Conservation (phyloP, 805 yeast genomes). For the Hemisphaericaspora nanyangensis region DNA sequence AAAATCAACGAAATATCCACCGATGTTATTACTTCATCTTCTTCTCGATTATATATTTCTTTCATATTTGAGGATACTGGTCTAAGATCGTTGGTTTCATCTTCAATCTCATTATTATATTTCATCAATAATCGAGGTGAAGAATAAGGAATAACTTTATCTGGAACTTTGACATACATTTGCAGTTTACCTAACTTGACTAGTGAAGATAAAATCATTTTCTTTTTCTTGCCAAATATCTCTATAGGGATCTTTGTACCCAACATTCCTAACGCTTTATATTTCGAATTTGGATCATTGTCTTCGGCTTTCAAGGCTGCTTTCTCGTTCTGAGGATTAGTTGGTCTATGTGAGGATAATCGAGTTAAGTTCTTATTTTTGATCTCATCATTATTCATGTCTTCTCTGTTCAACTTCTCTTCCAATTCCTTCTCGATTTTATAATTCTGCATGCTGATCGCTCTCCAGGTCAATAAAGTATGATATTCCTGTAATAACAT, state of each 20-base stretch:
- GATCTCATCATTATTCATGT: conserved; percentile 23
- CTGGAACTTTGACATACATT: conserved; percentile 31
- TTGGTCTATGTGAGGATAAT: conserved; percentile 8
- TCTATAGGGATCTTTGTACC: conserved; percentile 19
- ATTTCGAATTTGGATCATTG: conserved; percentile 7
- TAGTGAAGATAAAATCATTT: conserved; percentile 29
- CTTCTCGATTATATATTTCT: conserved; percentile 28
- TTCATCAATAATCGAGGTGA: conserved; percentile 35
- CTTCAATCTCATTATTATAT: conserved; percentile 25
- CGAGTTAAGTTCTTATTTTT: conserved; percentile 30
- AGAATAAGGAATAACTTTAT: conserved; percentile 29
- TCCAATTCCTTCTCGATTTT: conserved; percentile 36
- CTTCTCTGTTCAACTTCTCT: conserved; percentile 23
- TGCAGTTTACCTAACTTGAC: conserved; percentile 32
- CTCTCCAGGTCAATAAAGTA: conserved; percentile 30
- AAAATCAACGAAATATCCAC: conserved; percentile 28
- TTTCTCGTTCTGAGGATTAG: conserved; percentile 4
- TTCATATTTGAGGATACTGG: conserved; percentile 23
- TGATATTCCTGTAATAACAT: conserved; percentile 23
- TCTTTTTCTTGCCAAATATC: conserved; percentile 34
- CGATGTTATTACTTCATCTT: conserved; percentile 16
- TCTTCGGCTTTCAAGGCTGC: conserved; percentile 1
- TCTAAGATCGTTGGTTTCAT: conserved; percentile 10
- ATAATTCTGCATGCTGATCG: conserved; percentile 22
- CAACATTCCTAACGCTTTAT: conserved; percentile 19